These are phyloP conservation scores for Ormosia semicastrata DNA, from an alignment of 306 rosid genomes.

Conservation along the genomic window DNA sequence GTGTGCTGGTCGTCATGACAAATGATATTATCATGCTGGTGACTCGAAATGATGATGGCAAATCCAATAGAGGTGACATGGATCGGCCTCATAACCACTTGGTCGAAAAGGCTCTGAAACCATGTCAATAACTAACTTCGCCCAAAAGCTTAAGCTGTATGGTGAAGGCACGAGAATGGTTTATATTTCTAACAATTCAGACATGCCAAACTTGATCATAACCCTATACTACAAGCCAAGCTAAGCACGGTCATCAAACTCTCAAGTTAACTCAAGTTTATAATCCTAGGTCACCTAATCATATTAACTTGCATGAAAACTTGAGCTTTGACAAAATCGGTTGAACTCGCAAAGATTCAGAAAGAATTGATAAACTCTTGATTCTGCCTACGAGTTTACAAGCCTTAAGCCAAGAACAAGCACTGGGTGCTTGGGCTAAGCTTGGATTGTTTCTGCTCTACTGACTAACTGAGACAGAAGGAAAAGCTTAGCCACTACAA, in stretches of 20 bases:
- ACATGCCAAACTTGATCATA: not conserved
- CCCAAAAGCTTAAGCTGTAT: too few relatives aligned
- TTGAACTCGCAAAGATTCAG: not conserved
- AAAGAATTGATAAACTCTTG: not conserved
- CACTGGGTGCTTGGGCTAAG: not conserved
- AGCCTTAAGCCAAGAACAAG: conserved; percentile 1
- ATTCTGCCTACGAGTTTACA: not conserved
- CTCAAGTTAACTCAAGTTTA: not conserved
- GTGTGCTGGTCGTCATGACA: not conserved
- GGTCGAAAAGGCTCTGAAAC: not conserved
- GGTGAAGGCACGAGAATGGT: not conserved
- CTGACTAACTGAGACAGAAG: not conserved
- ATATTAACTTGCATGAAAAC: not conserved
- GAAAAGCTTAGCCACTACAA: not conserved
- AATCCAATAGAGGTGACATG: not conserved
- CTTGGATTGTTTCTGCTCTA: not conserved
- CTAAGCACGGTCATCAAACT: not conserved
- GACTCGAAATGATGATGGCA: not conserved
- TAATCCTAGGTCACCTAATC: not conserved
- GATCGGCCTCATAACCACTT: not conserved
- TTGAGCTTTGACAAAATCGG: not conserved
- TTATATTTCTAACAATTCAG: not conserved
- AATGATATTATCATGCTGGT: not conserved
- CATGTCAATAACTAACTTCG: not conserved
- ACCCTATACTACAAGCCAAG: not conserved